Conservation (phyloP, 805 yeast species). For the Yamadazyma phyllophila region DNA sequence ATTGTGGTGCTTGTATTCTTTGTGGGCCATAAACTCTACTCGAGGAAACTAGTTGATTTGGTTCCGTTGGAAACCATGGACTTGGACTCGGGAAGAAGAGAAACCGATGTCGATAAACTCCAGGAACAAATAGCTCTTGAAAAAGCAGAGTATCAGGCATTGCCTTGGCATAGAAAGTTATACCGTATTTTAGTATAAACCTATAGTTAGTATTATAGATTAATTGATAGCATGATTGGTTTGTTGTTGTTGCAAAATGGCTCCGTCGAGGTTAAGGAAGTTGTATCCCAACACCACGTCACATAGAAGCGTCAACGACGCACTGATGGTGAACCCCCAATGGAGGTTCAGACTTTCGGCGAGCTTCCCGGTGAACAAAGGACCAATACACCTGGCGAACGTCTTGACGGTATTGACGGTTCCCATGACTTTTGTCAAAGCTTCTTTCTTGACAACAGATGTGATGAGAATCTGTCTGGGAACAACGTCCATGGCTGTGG, state of each 20-base stretch:
- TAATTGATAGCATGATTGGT: slow-evolving; percentile 4
- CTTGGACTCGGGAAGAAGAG: slow-evolving; percentile 59
- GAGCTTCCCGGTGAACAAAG: slow-evolving; percentile 71
- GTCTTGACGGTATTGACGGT: slow-evolving; percentile 85
- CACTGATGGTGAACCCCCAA: slow-evolving; percentile 52
- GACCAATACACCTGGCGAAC: slow-evolving; percentile 79
- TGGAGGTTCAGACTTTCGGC: slow-evolving; percentile 51
- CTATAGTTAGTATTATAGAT: background rate
- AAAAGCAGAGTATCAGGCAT: slow-evolving; percentile 14
- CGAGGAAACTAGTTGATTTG: slow-evolving; percentile 32
- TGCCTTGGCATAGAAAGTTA: slow-evolving; percentile 23
- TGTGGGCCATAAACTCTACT: slow-evolving; percentile 49
- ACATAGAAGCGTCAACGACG: slow-evolving; percentile 49
- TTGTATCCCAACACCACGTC: slow-evolving; percentile 43
- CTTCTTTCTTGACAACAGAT: slow-evolving; percentile 57
- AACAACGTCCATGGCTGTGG: slow-evolving; percentile 85
- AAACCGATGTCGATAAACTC: slow-evolving; percentile 51
- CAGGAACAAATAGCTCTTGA: slow-evolving; percentile 51
- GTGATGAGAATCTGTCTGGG: slow-evolving; percentile 83
- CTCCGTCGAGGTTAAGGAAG: slow-evolving; percentile 40
- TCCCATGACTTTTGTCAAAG: slow-evolving; percentile 78
- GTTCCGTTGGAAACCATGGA: slow-evolving; percentile 52
- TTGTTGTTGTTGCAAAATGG: slow-evolving; percentile 21
- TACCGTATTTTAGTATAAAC: slow-evolving; percentile 8
- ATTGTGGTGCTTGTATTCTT: slow-evolving; percentile 46